Evolutionary conservation across 2,329 filamentous ascomycete species (phyloP), one percentile per base, ranked within the genome.

Genomic region (Eutypa lata): DNA sequence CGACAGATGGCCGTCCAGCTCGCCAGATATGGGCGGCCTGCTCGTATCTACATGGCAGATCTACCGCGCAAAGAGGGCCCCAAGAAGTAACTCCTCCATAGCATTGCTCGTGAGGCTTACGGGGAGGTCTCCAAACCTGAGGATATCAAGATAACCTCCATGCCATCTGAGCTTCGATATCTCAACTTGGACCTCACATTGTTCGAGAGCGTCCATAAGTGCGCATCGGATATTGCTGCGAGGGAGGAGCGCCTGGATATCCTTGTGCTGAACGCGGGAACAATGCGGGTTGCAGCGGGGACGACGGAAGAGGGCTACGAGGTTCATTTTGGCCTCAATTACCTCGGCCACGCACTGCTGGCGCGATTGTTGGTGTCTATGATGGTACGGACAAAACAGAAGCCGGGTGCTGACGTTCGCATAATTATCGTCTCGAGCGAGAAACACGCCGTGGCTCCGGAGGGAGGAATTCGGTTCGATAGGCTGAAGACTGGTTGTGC

Each of bases 401-500:
- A 19, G 21, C 40, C 40, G 5, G 40, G 40, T 14, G 49, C 48
- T 8, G 58, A 65, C 18, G 59, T 56, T 7, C 59, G 67, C 8
- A 44, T 68, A 7, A 54, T 66, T 11, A 46, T 62, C 10, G 55
- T 62, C 16, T 58, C 55, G 10, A 68, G 65, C 14, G 53, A 61
- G 22, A 60, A 54, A 3, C 59, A 65, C 51, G 54, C 49, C 2
- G 60, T 59, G 21, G 62, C 61, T 1, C 65, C 65, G 1, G 57
- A 59, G 43, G 61, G 53, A 2, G 66, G 65, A 3, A 68, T 76
- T 42, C 35, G 58, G 14, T 71, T 74, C 26, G 54, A 63, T 3
- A 57, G 62, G 6, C 54, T 68, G 42, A 67, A 67, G 52, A 65
- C 63, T 19, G 51, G 47, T 13, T 55, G 49, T 46, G 56, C 52